Evolutionary conservation across 2,329 filamentous ascomycete species (phyloP), one percentile per base, ranked within the genome.

Genomic region (Fusarium graminum): DNA sequence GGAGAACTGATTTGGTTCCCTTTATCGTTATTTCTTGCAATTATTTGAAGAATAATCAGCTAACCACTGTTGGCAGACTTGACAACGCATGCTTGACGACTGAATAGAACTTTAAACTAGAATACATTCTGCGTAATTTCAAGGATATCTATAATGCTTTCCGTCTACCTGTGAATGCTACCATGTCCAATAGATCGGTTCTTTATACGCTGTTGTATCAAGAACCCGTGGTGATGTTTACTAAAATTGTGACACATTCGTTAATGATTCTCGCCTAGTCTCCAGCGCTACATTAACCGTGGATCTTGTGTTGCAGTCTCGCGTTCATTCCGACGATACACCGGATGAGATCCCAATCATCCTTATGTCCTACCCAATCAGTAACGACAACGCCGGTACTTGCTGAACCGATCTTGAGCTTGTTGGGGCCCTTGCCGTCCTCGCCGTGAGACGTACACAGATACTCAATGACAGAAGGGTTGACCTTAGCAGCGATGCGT

Each of bases 281-380:
- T 16, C n/a, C 34, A n/a, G 7, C 16, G 29, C 47, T 26, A 14
- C 25, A 28, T 29, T 17, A 14, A 19, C 26, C 25, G 69, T 79
- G 81, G 55, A 76, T 72, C 71, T 80, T 82, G 52, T 85, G 71
- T 72, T 88, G 83, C 62, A 90, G 73, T 64, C 82, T 90, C 25
- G 90, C 87, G 76, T 99, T 99, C 92, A 97, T 94, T 8, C 92
- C 94, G 8, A 98, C 90, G 71, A 97, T 90, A 78, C 92, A 92
- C 66, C 90, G 86, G 34, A 96, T 87, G 53, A 98, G 79, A 80
- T 97, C 93, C 94, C 94, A 99, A 78, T 98, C 91, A 1, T 90
- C 93, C 64, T 89, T 85, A 62, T 89, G 82, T 4, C 95, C 95
- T 49, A 97, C 94, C 92, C 92, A 97, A 78, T 99, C 95, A 63